Percentiles rank a stretch among this genome's conserved stretches.
phyloP scores from a whole-genome alignment of 2,329 filamentous ascomycete genomes.

The Stagonosporopsis rhizophila region DNA sequence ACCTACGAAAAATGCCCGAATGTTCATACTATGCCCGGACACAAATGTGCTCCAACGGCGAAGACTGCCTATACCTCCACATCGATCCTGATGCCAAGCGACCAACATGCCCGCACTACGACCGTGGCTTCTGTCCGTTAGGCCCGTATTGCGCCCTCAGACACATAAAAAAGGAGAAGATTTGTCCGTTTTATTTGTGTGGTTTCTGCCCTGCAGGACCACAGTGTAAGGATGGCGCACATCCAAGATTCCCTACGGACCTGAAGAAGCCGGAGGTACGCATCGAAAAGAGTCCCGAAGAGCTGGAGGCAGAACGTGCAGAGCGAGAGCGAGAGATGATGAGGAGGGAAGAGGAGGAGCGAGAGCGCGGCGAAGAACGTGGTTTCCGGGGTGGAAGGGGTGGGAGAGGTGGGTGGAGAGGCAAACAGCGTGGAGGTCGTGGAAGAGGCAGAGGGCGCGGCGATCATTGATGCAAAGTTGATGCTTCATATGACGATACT shows the following conservation, averaged over 20 bases:
- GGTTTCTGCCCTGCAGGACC: conserved; percentile 92
- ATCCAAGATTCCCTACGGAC: conserved; percentile 81
- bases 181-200: conserved; percentile 87
- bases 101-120: conserved; percentile 76
- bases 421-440: conserved; percentile 41
- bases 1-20: conserved; percentile 96
- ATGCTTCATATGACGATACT: neutral
- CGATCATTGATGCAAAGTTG: conserved; percentile 22
- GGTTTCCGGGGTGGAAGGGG: conserved; percentile 41
- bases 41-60: conserved; percentile 94
- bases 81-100: conserved; percentile 80
- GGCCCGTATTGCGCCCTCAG: conserved; percentile 87
- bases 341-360: conserved; percentile 51
- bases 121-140: conserved; percentile 91
- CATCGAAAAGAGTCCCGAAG: conserved; percentile 76
- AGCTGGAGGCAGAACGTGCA: conserved; percentile 66
- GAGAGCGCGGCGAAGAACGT: conserved; percentile 47
- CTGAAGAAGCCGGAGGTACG: conserved; percentile 65
- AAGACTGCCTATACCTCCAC: conserved; percentile 94
- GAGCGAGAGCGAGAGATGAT: conserved; percentile 57
- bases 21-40: conserved; percentile 96
- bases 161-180: conserved; percentile 75
- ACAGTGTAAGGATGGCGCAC: conserved; percentile 78
- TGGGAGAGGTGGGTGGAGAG: conserved; percentile 45
- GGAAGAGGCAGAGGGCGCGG: conserved; percentile 35